These are phyloP conservation scores for Pyricularia sp. DNA, from an alignment of 2,329 filamentous ascomycete species.

Conservation along the genomic window DNA sequence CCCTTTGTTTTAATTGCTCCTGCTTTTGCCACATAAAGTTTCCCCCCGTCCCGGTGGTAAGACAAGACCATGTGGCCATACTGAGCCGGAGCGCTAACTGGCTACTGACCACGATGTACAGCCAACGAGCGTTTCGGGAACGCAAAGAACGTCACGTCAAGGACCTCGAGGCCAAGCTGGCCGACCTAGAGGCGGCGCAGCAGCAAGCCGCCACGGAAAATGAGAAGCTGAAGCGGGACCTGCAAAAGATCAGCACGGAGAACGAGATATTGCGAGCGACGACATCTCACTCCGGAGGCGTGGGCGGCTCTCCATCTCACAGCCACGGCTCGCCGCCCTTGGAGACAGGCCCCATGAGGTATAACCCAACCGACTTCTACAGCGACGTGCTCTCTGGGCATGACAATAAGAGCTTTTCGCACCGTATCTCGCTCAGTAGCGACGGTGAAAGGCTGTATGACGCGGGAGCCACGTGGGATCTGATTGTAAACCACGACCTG, in stretches of 20 bases:
- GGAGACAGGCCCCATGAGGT: conserved; percentile 56
- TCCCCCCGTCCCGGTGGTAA: not conserved
- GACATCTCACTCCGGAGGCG: conserved; percentile 28
- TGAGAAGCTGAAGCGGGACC: conserved; percentile 68
- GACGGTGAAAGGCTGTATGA: conserved; percentile 57
- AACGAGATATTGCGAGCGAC: conserved; percentile 88
- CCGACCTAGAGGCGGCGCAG: conserved; percentile 60
- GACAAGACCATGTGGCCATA: not conserved
- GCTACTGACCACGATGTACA: conserved; percentile 20
- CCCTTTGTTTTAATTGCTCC: not conserved
- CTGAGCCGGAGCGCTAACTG: not conserved
- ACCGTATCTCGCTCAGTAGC: conserved; percentile 55
- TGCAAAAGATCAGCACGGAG: conserved; percentile 75
- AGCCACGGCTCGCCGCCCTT: conserved; percentile 29
- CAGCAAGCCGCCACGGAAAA: conserved; percentile 68
- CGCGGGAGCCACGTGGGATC: conserved; percentile 75
- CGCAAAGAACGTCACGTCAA: conserved; percentile 86
- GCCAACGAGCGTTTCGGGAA: conserved; percentile 91
- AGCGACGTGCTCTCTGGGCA: conserved; percentile 48
- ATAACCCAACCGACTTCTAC: conserved; percentile 61
- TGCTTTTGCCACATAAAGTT: not conserved
- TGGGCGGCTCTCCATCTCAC: conserved; percentile 23
- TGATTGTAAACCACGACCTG: conserved; percentile 68
- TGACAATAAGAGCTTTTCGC: conserved; percentile 48
- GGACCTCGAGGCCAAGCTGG: conserved; percentile 79